A percentile compares a stretch with the other conserved stretches of the same genome.
These are phyloP conservation scores for Solanum acaule DNA, from an alignment of 257 asterid species.

Conservation along the genomic window DNA sequence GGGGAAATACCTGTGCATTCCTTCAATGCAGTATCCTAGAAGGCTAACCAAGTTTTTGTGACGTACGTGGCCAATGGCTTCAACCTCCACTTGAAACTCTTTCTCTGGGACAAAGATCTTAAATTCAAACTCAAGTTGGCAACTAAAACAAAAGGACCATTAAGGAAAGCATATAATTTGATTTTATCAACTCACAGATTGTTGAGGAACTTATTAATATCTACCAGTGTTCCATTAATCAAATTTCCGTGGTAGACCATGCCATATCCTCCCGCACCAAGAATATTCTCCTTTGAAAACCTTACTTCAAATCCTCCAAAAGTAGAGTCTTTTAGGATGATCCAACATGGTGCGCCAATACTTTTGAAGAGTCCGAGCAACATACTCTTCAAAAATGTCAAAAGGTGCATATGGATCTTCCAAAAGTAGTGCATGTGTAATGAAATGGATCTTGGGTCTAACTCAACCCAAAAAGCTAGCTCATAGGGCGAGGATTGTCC, in stretches of 20 bases:
- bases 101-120: too few species aligned
- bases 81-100: constrained; percentile 98
- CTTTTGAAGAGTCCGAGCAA: neutral
- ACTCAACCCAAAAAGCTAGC: too few species aligned
- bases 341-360: too few species aligned
- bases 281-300: constrained; percentile 70
- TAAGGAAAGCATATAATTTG: too few species aligned
- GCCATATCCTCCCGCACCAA: constrained; percentile 39
- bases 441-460: too few species aligned
- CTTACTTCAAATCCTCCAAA: neutral
- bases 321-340: neutral
- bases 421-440: neutral
- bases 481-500: too few species aligned
- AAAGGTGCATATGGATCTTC: neutral
- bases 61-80: constrained; percentile 89
- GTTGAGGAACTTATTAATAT: constrained; percentile 85
- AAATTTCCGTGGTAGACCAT: constrained; percentile 45
- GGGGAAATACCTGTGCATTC: constrained; percentile 72
- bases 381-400: neutral
- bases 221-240: constrained; percentile 71
- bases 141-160: too few species aligned
- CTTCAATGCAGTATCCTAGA: constrained; percentile 90
- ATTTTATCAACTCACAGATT: too few species aligned
- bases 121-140: too few species aligned
- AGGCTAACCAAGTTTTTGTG: constrained; percentile 56